Evolutionary conservation across 192 early-diverging fungal species (phyloP).

Genomic region (Dissophora ornata): DNA sequence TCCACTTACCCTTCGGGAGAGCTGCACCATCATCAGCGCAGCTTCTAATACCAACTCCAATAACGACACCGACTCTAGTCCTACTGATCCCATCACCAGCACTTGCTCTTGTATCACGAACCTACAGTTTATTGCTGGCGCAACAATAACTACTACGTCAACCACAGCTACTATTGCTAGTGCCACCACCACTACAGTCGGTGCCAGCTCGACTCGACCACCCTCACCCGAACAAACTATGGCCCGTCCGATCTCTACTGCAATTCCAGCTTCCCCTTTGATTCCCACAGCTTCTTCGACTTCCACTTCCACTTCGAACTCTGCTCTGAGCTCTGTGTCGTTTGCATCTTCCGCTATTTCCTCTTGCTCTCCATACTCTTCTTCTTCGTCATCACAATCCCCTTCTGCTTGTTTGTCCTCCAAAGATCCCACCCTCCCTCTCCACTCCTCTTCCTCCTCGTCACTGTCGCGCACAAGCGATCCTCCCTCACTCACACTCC

Average conservation of each 20-base stretch:
- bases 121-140: too few species aligned
- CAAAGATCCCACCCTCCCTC: neutral
- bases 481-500: conserved; percentile 25
- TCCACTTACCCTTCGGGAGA: neutral
- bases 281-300: conserved; percentile 10
- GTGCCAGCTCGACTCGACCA: neutral
- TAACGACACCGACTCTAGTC: too few species aligned
- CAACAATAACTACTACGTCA: too few species aligned
- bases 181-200: too few species aligned
- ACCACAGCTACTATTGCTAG: too few species aligned
- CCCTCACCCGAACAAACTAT: neutral
- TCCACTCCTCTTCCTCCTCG: conserved; percentile 13
- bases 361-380: conserved; percentile 5
- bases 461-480: conserved; percentile 10
- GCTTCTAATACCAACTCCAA: neutral
- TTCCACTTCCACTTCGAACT: conserved; percentile 13
- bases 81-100: too few species aligned
- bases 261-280: conserved; percentile 18
- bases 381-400: conserved; percentile 14
- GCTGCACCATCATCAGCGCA: neutral
- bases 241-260: conserved; percentile 4
- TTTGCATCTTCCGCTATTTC: neutral
- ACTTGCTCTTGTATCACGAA: too few species aligned
- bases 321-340: neutral
- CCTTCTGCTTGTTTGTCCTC: neutral